A percentile compares a stretch with the other conserved stretches of the same genome.
Conservation (phyloP, 306 rosid species). For the Vigna radiata region DNA sequence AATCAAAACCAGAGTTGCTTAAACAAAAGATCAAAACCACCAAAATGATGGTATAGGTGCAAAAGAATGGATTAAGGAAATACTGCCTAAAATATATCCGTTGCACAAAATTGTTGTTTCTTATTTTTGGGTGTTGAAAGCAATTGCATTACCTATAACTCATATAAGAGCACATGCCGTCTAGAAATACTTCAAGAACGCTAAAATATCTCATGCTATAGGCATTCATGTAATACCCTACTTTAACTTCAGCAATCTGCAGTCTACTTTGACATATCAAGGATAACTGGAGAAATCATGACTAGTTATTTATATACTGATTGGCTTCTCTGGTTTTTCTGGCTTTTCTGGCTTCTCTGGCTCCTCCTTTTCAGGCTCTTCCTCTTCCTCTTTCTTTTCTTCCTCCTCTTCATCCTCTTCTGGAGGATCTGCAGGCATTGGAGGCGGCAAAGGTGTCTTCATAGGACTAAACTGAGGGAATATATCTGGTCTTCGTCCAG, state of each 20-base stretch:
- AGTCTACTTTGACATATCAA: slow-evolving; percentile 32
- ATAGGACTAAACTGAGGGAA: slow-evolving; percentile 65
- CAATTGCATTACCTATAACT: slow-evolving; percentile 1
- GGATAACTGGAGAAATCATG: slow-evolving; percentile 28
- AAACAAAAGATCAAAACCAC: slow-evolving; percentile 10
- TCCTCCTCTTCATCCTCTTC: slow-evolving; percentile 57
- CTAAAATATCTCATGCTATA: slow-evolving; percentile 18
- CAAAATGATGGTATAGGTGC: slow-evolving; percentile 6
- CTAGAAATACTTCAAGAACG: slow-evolving; percentile 36
- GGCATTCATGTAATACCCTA: slow-evolving; percentile 22
- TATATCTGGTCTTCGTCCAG: slow-evolving; percentile 63
- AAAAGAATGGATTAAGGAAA: background rate
- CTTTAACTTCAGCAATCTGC: slow-evolving; percentile 19
- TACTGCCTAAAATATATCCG: slow-evolving; percentile 17
- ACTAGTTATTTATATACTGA: slow-evolving; percentile 27
- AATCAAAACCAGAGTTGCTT: background rate
- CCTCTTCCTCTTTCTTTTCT: slow-evolving; percentile 55
- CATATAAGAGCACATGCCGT: background rate
- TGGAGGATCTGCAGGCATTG: slow-evolving; percentile 60
- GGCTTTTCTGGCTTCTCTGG: slow-evolving; percentile 40
- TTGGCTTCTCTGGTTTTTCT: slow-evolving; percentile 6
- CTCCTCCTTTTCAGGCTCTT: slow-evolving; percentile 58
- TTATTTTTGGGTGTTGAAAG: background rate
- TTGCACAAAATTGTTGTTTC: slow-evolving; percentile 2
- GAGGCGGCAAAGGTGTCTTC: slow-evolving; percentile 66